Evolutionary conservation across 176 grass and related monocot species (phyloP).

Genomic region (Triticum dicoccoides): DNA sequence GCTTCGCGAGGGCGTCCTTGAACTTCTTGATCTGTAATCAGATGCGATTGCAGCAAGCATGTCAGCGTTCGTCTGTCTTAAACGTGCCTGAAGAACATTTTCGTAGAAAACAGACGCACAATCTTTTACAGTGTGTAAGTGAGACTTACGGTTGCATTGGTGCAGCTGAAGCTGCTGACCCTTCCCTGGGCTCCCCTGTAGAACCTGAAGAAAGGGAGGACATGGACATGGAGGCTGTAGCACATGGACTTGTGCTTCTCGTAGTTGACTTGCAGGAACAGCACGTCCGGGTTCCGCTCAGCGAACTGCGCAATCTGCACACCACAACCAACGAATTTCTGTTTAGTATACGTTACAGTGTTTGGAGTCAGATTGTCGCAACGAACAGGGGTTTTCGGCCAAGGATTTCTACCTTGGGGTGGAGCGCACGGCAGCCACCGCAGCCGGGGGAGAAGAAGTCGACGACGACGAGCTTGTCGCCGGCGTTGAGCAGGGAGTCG

Average conservation of each 20-base stretch:
- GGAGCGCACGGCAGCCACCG: constrained; percentile 70
- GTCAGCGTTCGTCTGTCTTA: neutral
- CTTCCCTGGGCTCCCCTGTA: constrained; percentile 80
- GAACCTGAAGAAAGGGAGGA: constrained; percentile 95
- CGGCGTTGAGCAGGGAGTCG: constrained; percentile 47
- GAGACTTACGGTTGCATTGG: constrained; percentile 72
- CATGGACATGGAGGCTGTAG: constrained; percentile 83
- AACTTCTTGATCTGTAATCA: constrained; percentile 89
- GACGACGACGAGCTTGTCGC: constrained; percentile 60
- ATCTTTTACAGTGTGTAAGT: neutral
- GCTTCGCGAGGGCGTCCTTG: constrained; percentile 85
- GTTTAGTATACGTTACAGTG: neutral
- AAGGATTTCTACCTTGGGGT: constrained; percentile 61
- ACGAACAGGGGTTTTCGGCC: neutral
- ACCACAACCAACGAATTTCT: neutral
- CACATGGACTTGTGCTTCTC: constrained; percentile 95
- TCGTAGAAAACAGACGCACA: no score
- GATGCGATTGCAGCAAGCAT: neutral
- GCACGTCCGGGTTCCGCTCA: constrained; percentile 51
- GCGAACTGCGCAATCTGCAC: constrained; percentile 78
- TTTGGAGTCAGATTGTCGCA: neutral
- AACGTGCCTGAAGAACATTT: neutral
- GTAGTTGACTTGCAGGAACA: constrained; percentile 89
- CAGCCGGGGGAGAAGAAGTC: constrained; percentile 78
- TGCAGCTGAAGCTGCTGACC: constrained; percentile 97